Conservation (phyloP, 75 land plant genomes). For the Sequoia sempervirens region DNA sequence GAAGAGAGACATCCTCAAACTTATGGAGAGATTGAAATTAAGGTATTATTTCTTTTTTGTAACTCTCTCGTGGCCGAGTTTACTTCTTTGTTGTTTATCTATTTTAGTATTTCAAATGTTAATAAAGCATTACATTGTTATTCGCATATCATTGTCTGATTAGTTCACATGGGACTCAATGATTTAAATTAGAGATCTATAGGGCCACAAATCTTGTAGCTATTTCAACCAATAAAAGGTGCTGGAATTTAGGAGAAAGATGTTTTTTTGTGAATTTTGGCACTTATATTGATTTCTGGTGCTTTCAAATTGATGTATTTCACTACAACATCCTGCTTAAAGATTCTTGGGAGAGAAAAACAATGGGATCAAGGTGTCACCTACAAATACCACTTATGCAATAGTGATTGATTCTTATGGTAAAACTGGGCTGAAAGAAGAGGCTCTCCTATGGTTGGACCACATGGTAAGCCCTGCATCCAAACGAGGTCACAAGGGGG, state of each 20-base stretch:
- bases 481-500: no score
- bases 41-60: slow-evolving; percentile 17
- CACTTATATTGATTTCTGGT: not conserved
- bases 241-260: not conserved
- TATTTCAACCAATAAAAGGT: not conserved
- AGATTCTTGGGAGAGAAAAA: no score
- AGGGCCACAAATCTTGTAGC: not conserved
- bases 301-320: no score
- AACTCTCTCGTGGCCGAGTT: not conserved
- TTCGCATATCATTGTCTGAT: not conserved
- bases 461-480: no score
- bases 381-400: no score
- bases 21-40: slow-evolving; percentile 30
- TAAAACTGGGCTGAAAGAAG: no score
- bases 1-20: slow-evolving; percentile 15
- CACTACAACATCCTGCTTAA: no score
- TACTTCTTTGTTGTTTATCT: not conserved
- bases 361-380: no score
- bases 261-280: not conserved
- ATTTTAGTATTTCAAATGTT: not conserved
- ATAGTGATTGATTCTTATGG: no score
- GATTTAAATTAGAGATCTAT: not conserved
- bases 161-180: not conserved
- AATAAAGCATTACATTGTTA: not conserved
- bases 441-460: no score